These are phyloP conservation scores for Angophora floribunda DNA, from an alignment of 345 rosid genomes.

Conservation along the genomic window DNA sequence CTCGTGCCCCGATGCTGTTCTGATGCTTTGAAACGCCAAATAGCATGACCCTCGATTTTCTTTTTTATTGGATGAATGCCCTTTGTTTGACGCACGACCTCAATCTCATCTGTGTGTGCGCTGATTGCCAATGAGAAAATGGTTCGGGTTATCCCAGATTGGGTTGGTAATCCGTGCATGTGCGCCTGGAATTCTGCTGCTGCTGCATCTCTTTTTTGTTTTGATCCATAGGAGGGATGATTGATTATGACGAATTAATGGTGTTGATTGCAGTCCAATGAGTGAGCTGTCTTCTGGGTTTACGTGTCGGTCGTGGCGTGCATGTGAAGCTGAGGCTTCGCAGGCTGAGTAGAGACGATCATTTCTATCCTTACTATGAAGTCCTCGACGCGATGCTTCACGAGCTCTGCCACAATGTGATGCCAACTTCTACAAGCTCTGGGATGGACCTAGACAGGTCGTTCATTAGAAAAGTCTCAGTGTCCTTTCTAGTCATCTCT, in stretches of 20 bases:
- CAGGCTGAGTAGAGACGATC: slow-evolving; percentile 42
- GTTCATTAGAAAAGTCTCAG: not conserved
- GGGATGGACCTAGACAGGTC: slow-evolving; percentile 86
- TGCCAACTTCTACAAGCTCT: slow-evolving; percentile 69
- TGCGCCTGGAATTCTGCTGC: not conserved
- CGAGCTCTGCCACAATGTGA: slow-evolving; percentile 79
- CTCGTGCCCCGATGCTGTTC: not conserved
- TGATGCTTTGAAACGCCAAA: not conserved
- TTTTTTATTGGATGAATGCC: not conserved
- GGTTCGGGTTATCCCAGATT: not conserved
- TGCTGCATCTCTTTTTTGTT: not conserved
- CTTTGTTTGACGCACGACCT: not conserved
- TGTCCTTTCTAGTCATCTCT: not conserved
- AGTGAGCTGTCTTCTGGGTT: slow-evolving; percentile 56
- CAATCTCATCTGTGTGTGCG: not conserved
- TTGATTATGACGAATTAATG: not conserved
- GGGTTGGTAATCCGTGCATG: not conserved
- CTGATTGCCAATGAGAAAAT: not conserved
- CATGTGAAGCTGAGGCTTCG: slow-evolving; percentile 73
- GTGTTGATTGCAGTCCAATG: slow-evolving; percentile 31
- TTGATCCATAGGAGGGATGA: not conserved
- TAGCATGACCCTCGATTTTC: not conserved
- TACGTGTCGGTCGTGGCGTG: slow-evolving; percentile 58
- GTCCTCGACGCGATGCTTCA: slow-evolving; percentile 91
- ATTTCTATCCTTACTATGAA: slow-evolving; percentile 51